Evolutionary conservation across 257 asterid genomes (phyloP).

Genomic region (Avicennia marina): DNA sequence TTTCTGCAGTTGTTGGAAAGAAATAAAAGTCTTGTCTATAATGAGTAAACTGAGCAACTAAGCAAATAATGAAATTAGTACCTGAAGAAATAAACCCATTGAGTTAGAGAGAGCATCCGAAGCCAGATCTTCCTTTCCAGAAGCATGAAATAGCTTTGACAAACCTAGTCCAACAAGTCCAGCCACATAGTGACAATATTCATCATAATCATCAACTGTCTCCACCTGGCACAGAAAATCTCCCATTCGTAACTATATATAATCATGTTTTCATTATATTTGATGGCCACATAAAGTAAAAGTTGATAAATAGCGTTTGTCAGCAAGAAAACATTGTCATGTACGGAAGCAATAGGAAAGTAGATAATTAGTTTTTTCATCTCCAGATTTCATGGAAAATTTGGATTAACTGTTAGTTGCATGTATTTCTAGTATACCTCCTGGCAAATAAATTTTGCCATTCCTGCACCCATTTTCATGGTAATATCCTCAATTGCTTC

Average conservation of each 20-base stretch:
- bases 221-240: constrained; percentile 51
- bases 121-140: constrained; percentile 72
- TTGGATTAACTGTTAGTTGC: background rate
- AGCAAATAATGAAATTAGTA: constrained; percentile 18
- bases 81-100: constrained; percentile 91
- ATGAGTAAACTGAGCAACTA: too few species aligned
- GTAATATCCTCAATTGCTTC: constrained; percentile 96
- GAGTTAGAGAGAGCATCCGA: constrained; percentile 74
- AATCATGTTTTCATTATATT: too few species aligned
- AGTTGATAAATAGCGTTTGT: too few species aligned
- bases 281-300: too few species aligned
- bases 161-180: constrained; percentile 94
- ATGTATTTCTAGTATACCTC: too few species aligned
- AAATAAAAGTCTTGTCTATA: background rate
- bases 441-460: constrained; percentile 96
- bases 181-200: constrained; percentile 94
- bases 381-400: background rate
- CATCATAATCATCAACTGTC: constrained; percentile 75
- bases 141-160: constrained; percentile 88
- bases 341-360: too few species aligned
- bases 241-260: too few species aligned
- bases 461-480: constrained; percentile 98
- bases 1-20: constrained; percentile 48
- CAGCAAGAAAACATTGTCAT: too few species aligned
- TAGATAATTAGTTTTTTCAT: too few species aligned